Evolutionary conservation across 441 rosid species (phyloP).

Genomic region (Biscutella laevigata): DNA sequence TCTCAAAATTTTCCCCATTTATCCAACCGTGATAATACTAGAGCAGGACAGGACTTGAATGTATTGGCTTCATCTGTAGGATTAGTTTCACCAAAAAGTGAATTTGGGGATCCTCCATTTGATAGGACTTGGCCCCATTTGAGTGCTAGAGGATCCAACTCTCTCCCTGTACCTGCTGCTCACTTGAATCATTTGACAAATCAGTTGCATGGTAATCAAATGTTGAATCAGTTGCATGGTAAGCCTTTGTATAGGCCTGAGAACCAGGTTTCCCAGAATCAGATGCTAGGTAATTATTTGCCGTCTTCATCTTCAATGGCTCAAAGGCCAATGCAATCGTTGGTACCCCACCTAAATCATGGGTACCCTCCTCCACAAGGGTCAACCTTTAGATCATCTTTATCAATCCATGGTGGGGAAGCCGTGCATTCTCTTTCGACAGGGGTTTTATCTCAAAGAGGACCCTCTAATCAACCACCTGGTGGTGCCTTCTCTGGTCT

Average conservation of each 20-base stretch:
- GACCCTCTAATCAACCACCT: constrained; percentile 43
- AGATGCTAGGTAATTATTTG: constrained; percentile 28
- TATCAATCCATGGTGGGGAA: constrained; percentile 42
- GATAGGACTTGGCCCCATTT: constrained; percentile 47
- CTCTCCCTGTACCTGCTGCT: constrained; percentile 33
- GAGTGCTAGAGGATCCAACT: constrained; percentile 48
- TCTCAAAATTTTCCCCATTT: constrained; percentile 33
- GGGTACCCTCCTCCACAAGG: constrained; percentile 45
- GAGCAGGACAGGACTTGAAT: constrained; percentile 39
- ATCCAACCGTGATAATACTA: constrained; percentile 30
- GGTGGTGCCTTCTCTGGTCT: constrained; percentile 68
- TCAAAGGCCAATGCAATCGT: constrained; percentile 37
- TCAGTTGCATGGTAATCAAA: constrained; percentile 27
- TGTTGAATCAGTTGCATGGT: constrained; percentile 37
- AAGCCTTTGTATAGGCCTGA: constrained; percentile 41
- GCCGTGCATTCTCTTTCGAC: constrained; percentile 52
- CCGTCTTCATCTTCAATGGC: constrained; percentile 38
- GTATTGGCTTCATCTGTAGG: constrained; percentile 37
- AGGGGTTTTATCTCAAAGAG: constrained; percentile 48
- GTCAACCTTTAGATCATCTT: constrained; percentile 35
- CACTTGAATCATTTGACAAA: constrained; percentile 43
- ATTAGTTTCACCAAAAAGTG: constrained; percentile 33
- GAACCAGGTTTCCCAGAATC: constrained; percentile 36
- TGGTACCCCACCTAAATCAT: constrained; percentile 32
- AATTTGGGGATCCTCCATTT: constrained; percentile 28